Base-by-base conservation (phyloP, 2,329 filamentous ascomycete species). In the Ceratocystiopsis brevicomis region DNA sequence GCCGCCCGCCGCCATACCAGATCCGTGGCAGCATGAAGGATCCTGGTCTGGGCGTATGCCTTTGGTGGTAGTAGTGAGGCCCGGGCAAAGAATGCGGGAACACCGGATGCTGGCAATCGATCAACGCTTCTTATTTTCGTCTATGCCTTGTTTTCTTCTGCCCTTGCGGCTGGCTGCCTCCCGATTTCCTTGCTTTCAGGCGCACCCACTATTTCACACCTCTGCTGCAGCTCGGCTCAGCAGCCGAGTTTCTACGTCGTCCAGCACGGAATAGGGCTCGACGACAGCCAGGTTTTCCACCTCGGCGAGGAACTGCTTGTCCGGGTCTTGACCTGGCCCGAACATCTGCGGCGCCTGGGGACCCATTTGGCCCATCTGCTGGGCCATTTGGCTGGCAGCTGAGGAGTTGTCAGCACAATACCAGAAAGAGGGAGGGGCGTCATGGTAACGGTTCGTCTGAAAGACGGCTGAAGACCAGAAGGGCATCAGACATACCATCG, bases 201-300 rank as follows among this genome's bases (percentile, higher is more conserved):
- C 19, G 19, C 25, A 30, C 25, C 25, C 25, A 11, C 25, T 30
- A 8, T 38, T 19, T 34, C 37, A 34, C 41, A 37, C 47, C 25
- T 43, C 36, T 39, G 37, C 44, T 12, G 34, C 37, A 6, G 39
- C 59, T 61, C 63, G 62, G 56, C 68, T 68, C 54, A 96, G 64
- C 46, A 98, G 65, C 56, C 90, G 76, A 56, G 86, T 74, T 65
- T 95, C 87, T 45, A 95, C 79, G 16, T 81, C 81, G 53, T 93
- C 83, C 46, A 96, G 65, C 49, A 95, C 84, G 54, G 83, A 95
- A 58, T 85, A 82, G 61, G 96, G 88, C 59, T 94, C 87, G 54
- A 93, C 72, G 19, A 98, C 90, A 53, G 92, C 87, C 49, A 98
- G 61, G 61, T 98, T 98, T 68, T 98, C 90, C 3, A 83, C 83